Evolutionary conservation across 2,329 filamentous ascomycete species (phyloP).

Genomic region (Keithomyces neogunnii): DNA sequence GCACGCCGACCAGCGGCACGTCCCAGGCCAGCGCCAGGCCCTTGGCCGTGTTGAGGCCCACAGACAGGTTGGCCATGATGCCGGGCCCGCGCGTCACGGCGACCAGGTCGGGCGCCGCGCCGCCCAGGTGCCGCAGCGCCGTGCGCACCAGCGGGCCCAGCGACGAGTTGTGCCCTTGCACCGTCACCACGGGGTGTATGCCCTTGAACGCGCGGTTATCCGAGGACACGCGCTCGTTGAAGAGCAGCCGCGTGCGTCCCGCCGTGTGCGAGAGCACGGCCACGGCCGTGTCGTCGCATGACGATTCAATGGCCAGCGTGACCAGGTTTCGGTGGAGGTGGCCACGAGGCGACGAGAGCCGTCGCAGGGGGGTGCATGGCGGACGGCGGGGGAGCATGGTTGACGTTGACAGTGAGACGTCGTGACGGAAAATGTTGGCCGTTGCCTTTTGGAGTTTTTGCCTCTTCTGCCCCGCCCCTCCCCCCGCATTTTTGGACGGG

Average conservation of each 20-base stretch:
- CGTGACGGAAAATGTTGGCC: not conserved
- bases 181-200: conserved; percentile 69
- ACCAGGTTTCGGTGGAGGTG: conserved; percentile 27
- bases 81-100: conserved; percentile 85
- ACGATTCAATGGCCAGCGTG: conserved; percentile 71
- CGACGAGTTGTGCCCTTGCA: conserved; percentile 64
- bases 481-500: too few relatives aligned
- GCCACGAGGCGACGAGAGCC: too few relatives aligned
- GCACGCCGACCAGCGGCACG: conserved; percentile 73
- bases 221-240: conserved; percentile 74
- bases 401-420: not conserved
- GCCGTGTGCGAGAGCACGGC: conserved; percentile 61
- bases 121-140: conserved; percentile 48
- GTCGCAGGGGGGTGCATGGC: not conserved
- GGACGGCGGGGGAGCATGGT: conserved; percentile 7
- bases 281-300: conserved; percentile 90
- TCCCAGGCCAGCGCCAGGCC: conserved; percentile 78
- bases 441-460: too few relatives aligned
- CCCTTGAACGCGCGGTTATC: conserved; percentile 68
- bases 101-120: conserved; percentile 55
- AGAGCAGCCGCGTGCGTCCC: conserved; percentile 52
- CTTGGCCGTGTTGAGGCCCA: conserved; percentile 78
- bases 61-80: conserved; percentile 69
- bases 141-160: conserved; percentile 60
- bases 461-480: too few relatives aligned